Evolutionary conservation across 106 monocot species (phyloP).

Genomic region (Phalaenopsis aphrodite): DNA sequence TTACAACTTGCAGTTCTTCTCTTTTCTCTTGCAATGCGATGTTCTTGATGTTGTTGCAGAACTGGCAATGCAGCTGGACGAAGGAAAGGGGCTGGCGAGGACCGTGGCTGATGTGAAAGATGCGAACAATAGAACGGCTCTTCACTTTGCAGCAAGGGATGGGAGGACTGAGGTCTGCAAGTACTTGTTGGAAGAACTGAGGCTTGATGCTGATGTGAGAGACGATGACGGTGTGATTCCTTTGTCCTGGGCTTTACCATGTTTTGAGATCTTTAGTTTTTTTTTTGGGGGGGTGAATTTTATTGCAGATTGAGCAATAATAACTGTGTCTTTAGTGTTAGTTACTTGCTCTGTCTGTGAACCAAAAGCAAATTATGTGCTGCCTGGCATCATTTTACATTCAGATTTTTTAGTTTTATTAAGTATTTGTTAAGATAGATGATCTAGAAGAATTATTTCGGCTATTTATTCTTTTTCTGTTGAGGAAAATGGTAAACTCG

Average conservation of each 20-base stretch:
- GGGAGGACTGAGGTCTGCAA: constrained; percentile 70
- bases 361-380: not conserved
- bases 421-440: not conserved
- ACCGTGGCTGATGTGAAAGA: constrained; percentile 79
- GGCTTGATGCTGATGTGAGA: constrained; percentile 50
- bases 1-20: not conserved
- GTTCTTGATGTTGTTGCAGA: constrained; percentile 24
- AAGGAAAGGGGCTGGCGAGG: constrained; percentile 52
- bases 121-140: constrained; percentile 87
- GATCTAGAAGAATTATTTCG: not conserved
- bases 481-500: not conserved
- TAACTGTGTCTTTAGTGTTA: not conserved
- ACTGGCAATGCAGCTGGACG: constrained; percentile 50
- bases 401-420: not conserved
- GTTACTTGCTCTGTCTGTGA: not conserved
- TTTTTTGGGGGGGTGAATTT: not conserved
- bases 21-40: not conserved
- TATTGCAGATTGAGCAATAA: not conserved
- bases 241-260: not conserved
- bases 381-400: not conserved
- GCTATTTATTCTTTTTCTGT: not conserved
- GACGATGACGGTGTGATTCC: constrained; percentile 72
- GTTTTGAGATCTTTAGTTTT: not conserved
- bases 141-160: constrained; percentile 92
- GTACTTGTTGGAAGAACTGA: constrained; percentile 73